A percentile compares a stretch with the other conserved stretches of the same genome.
These are phyloP conservation scores for Colletotrichum somersetense DNA, from an alignment of 2,329 filamentous ascomycete genomes.

Conservation along the genomic window DNA sequence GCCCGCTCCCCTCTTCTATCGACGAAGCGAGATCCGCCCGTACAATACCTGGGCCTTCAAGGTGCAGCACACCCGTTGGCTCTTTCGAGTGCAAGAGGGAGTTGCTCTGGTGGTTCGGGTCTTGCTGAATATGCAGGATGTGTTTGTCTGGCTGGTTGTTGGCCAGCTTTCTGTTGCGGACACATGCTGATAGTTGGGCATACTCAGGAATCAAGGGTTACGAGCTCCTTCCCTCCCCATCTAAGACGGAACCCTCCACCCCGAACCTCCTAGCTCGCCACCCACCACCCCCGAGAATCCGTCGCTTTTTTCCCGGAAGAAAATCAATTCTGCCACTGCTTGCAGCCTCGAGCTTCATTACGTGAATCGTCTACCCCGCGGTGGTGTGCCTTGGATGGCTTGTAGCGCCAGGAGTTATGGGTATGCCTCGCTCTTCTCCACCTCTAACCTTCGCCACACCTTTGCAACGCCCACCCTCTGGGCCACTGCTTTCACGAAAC, in stretches of 20 bases:
- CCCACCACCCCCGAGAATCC: conserved; percentile 10
- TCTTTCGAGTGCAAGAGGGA: conserved; percentile 4
- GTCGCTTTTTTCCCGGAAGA: background rate
- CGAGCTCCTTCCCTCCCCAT: conserved; percentile 34
- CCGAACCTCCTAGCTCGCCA: conserved; percentile 21
- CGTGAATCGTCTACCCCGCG: conserved; percentile 28
- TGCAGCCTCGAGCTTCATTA: conserved; percentile 12
- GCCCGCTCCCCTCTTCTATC: conserved; percentile 37
- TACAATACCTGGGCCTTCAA: conserved; percentile 17
- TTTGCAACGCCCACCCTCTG: conserved; percentile 38
- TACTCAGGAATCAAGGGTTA: conserved; percentile 40
- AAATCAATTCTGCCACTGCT: conserved; percentile 2
- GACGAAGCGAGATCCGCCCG: conserved; percentile 25
- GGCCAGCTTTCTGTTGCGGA: conserved; percentile 23
- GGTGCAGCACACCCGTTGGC: conserved; percentile 18
- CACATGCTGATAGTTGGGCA: conserved; percentile 39
- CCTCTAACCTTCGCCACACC: conserved; percentile 48
- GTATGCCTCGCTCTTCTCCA: conserved; percentile 52
- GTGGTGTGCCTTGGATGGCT: conserved; percentile 33
- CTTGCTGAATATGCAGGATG: conserved; percentile 3
- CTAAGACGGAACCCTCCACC: conserved; percentile 26
- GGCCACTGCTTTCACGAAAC: conserved; percentile 16
- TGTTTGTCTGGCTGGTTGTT: conserved; percentile 16
- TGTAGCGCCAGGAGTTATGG: conserved; percentile 56
- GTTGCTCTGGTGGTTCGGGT: background rate